These are phyloP conservation scores for Dujonia santamariae DNA, from an alignment of 1,139 yeast species.

Conservation along the genomic window DNA sequence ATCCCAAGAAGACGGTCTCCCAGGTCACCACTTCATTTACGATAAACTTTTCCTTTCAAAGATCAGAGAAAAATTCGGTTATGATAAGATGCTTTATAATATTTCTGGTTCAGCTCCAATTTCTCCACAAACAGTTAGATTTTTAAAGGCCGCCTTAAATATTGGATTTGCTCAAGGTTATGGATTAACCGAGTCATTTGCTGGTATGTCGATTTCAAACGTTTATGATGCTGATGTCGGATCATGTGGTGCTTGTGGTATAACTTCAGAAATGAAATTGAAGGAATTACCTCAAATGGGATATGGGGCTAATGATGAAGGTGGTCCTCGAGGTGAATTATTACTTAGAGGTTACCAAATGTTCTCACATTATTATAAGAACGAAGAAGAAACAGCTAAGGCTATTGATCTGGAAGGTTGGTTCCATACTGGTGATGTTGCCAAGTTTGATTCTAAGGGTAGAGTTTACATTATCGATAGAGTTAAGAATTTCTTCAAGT, in stretches of 20 bases:
- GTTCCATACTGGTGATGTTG: constrained; percentile 43
- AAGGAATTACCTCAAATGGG: constrained; percentile 40
- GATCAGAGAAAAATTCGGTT: constrained; percentile 32
- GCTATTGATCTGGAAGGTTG: constrained; percentile 57
- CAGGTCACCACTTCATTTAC: constrained; percentile 27
- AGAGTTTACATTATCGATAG: constrained; percentile 37
- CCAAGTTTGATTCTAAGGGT: constrained; percentile 23
- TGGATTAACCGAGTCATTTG: constrained; percentile 47
- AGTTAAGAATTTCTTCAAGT: constrained; percentile 43
- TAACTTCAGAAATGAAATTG: constrained; percentile 34
- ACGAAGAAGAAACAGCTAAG: constrained; percentile 37
- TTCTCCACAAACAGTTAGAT: constrained; percentile 37
- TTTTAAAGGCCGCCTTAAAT: constrained; percentile 37
- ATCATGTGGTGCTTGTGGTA: constrained; percentile 35
- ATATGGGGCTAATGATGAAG: constrained; percentile 26
- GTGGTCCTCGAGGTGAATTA: constrained; percentile 43
- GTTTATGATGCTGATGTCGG: constrained; percentile 37
- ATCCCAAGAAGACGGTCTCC: constrained; percentile 23
- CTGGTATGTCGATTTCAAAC: constrained; percentile 33
- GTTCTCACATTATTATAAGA: constrained; percentile 34
- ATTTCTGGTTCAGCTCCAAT: constrained; percentile 46
- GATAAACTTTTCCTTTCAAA: constrained; percentile 22
- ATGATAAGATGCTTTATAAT: constrained; percentile 24
- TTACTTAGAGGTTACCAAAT: constrained; percentile 40
- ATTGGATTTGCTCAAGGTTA: constrained; percentile 43